Evolutionary conservation across 257 asterid genomes (phyloP).

Genomic region (Solanum arcanum): DNA sequence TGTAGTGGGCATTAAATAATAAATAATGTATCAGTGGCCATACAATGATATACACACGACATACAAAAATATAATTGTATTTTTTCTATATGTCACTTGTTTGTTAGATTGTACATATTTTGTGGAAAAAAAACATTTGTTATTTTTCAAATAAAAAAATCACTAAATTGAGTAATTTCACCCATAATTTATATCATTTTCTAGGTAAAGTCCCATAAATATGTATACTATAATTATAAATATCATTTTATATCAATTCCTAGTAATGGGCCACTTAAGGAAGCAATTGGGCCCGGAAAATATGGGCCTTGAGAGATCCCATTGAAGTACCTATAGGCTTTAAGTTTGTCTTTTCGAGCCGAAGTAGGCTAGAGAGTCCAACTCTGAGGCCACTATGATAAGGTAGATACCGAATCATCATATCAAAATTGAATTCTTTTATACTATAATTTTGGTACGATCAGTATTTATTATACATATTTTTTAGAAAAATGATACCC

Average conservation of each 20-base stretch:
- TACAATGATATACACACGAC: neutral
- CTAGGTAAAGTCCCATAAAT: neutral
- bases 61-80: neutral
- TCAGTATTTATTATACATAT: too few relatives aligned
- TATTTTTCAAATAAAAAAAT: too few relatives aligned
- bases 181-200: neutral
- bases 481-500: neutral
- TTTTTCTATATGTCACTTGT: neutral
- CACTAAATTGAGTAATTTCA: neutral
- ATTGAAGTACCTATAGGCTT: neutral
- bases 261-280: neutral
- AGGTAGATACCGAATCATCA: neutral
- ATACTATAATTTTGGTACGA: too few relatives aligned
- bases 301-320: neutral
- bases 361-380: neutral
- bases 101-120: neutral
- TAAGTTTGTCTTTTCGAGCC: neutral
- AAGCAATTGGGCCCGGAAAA: neutral
- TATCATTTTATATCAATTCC: neutral
- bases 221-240: too few relatives aligned
- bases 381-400: accelerated
- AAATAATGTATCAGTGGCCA: too few relatives aligned
- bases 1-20: neutral
- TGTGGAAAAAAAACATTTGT: too few relatives aligned
- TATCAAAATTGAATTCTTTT: too few relatives aligned